Conservation (phyloP, 768 basidiomycete species). For the Hysterangium stoloniferum region DNA sequence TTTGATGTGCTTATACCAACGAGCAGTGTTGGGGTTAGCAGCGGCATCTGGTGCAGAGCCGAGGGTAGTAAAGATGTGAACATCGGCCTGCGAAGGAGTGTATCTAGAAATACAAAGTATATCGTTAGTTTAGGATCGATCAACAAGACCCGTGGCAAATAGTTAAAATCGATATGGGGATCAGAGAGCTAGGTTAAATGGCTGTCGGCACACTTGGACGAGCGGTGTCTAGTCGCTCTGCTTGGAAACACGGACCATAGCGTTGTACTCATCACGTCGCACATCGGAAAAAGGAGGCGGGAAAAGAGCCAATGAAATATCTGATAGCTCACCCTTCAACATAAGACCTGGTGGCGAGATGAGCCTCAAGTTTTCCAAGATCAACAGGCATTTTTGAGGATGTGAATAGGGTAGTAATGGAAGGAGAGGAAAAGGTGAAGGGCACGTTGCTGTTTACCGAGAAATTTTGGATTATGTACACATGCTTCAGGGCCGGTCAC, state of each 20-base stretch:
- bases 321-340: slow-evolving; percentile 92
- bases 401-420: not conserved
- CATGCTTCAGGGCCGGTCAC: slow-evolving; percentile 1
- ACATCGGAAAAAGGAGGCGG: slow-evolving; percentile 16
- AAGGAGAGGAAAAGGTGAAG: not conserved
- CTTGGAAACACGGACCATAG: slow-evolving; percentile 98
- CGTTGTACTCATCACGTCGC: slow-evolving; percentile 54
- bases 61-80: slow-evolving; percentile 82
- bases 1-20: slow-evolving; percentile 94
- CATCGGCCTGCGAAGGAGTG: slow-evolving; percentile 90
- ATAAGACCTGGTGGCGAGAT: slow-evolving; percentile 83
- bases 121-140: not conserved
- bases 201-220: slow-evolving; percentile 63
- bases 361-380: slow-evolving; percentile 69
- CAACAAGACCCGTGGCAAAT: slow-evolving; percentile 2
- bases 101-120: slow-evolving; percentile 49
- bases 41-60: slow-evolving; percentile 55
- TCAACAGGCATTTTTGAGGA: slow-evolving; percentile 52
- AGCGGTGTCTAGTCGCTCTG: slow-evolving; percentile 87
- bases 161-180: slow-evolving; percentile 8
- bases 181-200: slow-evolving; percentile 69
- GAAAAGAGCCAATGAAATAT: slow-evolving; percentile 15
- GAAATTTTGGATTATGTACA: slow-evolving; percentile 3
- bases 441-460: not conserved
- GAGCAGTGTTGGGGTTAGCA: slow-evolving; percentile 61